Evolutionary conservation across 2,329 filamentous ascomycete species (phyloP).

Genomic region (Colletotrichum kahawae): DNA sequence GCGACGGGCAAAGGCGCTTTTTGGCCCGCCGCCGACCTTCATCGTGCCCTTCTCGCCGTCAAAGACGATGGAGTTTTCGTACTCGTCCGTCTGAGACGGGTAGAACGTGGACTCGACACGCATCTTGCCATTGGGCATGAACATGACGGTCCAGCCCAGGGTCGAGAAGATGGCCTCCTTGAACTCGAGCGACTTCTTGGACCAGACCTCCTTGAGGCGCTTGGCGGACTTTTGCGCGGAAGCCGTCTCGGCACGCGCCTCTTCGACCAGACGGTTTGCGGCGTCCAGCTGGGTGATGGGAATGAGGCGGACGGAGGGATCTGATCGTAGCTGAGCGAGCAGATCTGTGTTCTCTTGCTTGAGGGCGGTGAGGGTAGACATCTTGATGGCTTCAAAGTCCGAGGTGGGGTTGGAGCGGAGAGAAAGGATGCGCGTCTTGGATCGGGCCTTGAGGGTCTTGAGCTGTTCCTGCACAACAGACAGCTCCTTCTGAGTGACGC

Average conservation of each 20-base stretch:
- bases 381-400: constrained; percentile 83
- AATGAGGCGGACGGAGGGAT: constrained; percentile 63
- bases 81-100: constrained; percentile 70
- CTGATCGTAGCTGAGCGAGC: constrained; percentile 69
- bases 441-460: constrained; percentile 65
- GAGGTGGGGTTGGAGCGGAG: constrained; percentile 92
- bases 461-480: constrained; percentile 77
- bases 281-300: constrained; percentile 79
- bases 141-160: constrained; percentile 92
- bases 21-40: constrained; percentile 93
- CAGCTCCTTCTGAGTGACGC: constrained; percentile 77
- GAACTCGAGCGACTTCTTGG: constrained; percentile 89
- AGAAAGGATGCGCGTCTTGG: constrained; percentile 82
- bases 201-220: constrained; percentile 92
- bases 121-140: constrained; percentile 96
- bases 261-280: constrained; percentile 75
- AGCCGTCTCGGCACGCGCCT: constrained; percentile 70
- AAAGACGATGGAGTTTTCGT: constrained; percentile 80
- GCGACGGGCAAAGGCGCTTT: constrained; percentile 83
- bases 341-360: constrained; percentile 85
- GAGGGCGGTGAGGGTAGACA: constrained; percentile 77
- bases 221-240: constrained; percentile 83
- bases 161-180: constrained; percentile 92
- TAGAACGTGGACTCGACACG: constrained; percentile 87
- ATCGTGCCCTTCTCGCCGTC: constrained; percentile 95